Percentiles rank a stretch among this genome's conserved stretches.
phyloP scores from a whole-genome alignment of 2,329 filamentous ascomycete genomes.

The Diaporthe batatas region DNA sequence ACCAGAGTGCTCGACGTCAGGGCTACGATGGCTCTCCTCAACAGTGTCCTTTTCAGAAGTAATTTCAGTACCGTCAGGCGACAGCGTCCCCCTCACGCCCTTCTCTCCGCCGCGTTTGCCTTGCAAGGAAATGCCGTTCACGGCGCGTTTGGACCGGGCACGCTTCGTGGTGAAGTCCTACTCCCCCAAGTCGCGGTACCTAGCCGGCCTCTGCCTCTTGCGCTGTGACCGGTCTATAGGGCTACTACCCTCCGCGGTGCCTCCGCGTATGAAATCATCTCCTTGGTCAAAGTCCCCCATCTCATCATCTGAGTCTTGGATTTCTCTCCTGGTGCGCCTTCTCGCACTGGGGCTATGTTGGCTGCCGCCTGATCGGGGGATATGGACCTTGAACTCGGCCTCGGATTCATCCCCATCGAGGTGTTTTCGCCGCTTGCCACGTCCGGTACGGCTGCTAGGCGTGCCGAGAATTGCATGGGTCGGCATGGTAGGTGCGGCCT shows the following conservation, averaged over 20 bases:
- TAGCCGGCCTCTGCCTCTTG: conserved; percentile 41
- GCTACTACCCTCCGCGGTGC: conserved; percentile 38
- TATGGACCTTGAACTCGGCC: conserved; percentile 23
- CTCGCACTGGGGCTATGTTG: conserved; percentile 39
- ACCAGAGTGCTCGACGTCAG: neutral
- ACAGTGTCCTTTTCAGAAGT: neutral
- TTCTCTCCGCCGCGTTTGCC: neutral
- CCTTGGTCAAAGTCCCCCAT: conserved; percentile 28
- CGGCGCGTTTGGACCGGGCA: conserved; percentile 3
- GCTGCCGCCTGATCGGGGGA: conserved; percentile 37
- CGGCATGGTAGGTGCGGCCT: conserved; percentile 32
- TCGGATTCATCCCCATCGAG: conserved; percentile 35
- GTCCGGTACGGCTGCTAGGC: conserved; percentile 39
- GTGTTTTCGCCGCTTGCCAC: conserved; percentile 37
- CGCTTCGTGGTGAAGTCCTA: conserved; percentile 39
- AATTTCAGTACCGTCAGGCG: neutral
- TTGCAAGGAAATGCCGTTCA: neutral
- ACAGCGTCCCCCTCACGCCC: neutral
- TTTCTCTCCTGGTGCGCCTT: conserved; percentile 28
- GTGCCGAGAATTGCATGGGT: conserved; percentile 40
- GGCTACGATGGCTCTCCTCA: neutral
- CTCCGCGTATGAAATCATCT: conserved; percentile 34
- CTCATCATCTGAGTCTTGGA: conserved; percentile 40
- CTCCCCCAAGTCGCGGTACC: conserved; percentile 42
- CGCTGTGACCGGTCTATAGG: conserved; percentile 40